Percentiles rank a stretch among this genome's conserved stretches.
Evolutionary conservation across 257 asterid genomes (phyloP).

Genomic region (Solanum piurae): DNA sequence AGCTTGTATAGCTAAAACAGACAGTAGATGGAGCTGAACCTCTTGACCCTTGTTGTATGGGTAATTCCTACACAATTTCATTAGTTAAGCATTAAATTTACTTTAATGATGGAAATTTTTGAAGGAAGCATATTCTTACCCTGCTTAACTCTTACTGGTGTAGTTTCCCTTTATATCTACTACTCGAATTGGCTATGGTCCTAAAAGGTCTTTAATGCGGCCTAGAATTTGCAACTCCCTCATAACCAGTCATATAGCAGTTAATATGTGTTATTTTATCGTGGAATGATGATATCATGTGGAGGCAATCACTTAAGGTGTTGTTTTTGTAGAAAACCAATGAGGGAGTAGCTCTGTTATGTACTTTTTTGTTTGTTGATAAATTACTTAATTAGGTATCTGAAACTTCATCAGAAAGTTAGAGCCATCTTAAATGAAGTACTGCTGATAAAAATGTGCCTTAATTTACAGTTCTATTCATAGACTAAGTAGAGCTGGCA

Average conservation of each 20-base stretch:
- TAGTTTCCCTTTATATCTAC: not conserved
- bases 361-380: not conserved
- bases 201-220: not conserved
- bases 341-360: not conserved
- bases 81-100: not conserved
- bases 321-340: not conserved
- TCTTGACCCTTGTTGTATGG: not conserved
- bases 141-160: not conserved
- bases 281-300: not conserved
- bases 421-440: not conserved
- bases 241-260: not conserved
- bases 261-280: not conserved
- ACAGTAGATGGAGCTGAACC: not conserved
- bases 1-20: not conserved
- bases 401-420: not conserved
- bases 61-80: not conserved
- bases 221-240: not conserved
- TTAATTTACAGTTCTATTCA: not conserved
- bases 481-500: not conserved
- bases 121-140: not conserved
- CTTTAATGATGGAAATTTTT: not conserved
- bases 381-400: not conserved
- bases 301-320: not conserved
- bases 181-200: not conserved
- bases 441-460: not conserved